A percentile compares a stretch with the other conserved stretches of the same genome.
Conservation (phyloP, 2,329 filamentous ascomycete genomes). For the Colletotrichum graminicola region DNA sequence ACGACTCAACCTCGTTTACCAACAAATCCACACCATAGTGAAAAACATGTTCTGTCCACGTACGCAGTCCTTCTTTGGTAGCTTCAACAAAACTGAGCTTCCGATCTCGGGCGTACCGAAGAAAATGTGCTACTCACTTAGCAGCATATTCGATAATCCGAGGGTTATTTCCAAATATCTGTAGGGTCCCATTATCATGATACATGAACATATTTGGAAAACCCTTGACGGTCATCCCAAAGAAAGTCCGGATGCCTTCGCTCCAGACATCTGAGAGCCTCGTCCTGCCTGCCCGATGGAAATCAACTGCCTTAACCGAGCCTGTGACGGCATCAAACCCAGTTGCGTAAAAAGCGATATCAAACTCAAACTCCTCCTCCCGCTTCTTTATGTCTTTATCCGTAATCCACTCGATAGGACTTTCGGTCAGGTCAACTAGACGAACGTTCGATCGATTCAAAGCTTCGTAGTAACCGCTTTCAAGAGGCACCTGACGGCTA, state of each 20-base stretch:
- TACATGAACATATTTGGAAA: conserved; percentile 65
- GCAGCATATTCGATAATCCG: conserved; percentile 58
- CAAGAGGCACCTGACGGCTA: conserved; percentile 55
- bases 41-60: conserved; percentile 63
- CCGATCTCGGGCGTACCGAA: conserved; percentile 50
- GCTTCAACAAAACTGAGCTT: conserved; percentile 54
- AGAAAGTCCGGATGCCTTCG: conserved; percentile 52
- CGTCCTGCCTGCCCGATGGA: conserved; percentile 48
- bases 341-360: conserved; percentile 57
- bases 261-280: conserved; percentile 51
- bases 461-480: conserved; percentile 63
- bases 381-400: conserved; percentile 52
- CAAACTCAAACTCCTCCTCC: conserved; percentile 50
- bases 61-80: conserved; percentile 53
- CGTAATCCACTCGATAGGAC: conserved; percentile 55
- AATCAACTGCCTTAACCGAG: conserved; percentile 51
- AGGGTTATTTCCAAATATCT: conserved; percentile 59
- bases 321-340: conserved; percentile 54
- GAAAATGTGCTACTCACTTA: conserved; percentile 52
- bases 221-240: conserved; percentile 56
- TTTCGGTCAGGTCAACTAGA: conserved; percentile 59
- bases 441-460: conserved; percentile 61
- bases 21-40: conserved; percentile 59
- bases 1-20: conserved; percentile 62
- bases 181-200: conserved; percentile 60